phyloP scores from a whole-genome alignment of 805 yeast genomes.

The Ogataea wickerhamii region DNA sequence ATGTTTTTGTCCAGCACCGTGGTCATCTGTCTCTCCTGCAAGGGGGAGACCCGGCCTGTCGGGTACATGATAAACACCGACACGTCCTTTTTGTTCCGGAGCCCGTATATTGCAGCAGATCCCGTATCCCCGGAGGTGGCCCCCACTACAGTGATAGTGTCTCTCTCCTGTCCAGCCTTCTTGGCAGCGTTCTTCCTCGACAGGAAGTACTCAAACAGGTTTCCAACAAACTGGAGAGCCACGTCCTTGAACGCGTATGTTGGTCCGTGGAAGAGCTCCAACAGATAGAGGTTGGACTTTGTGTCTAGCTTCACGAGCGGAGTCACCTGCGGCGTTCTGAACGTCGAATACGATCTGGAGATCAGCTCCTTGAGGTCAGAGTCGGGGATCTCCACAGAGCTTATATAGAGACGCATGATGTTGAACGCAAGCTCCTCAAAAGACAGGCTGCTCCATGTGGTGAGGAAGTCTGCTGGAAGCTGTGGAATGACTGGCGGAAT shows the following conservation, averaged over 20 bases:
- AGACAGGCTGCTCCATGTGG: constrained; percentile 66
- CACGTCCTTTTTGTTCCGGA: constrained; percentile 96
- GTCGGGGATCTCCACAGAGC: constrained; percentile 66
- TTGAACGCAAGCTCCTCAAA: constrained; percentile 87
- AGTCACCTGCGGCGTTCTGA: constrained; percentile 83
- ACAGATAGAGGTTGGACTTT: constrained; percentile 58
- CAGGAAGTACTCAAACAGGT: constrained; percentile 89
- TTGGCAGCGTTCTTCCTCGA: constrained; percentile 62
- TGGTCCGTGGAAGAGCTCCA: constrained; percentile 98
- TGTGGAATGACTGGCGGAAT: constrained; percentile 81
- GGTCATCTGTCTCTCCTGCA: constrained; percentile 98
- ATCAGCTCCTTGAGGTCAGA: constrained; percentile 63
- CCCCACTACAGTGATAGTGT: constrained; percentile 91
- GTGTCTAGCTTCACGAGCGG: constrained; percentile 63
- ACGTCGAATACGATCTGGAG: constrained; percentile 78
- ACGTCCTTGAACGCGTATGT: constrained; percentile 99
- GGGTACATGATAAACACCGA: constrained; percentile 95
- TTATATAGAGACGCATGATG: constrained; percentile 76
- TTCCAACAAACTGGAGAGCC: constrained; percentile 96
- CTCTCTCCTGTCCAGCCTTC: constrained; percentile 51
- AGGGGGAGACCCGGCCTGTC: constrained; percentile 94
- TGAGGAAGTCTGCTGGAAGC: constrained; percentile 49
- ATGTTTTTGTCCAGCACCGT: constrained; percentile 90
- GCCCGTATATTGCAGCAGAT: constrained; percentile 97
- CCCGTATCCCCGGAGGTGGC: constrained; percentile 99